phyloP scores from a whole-genome alignment of 2,329 filamentous ascomycete species.

The Pleoardoris graminearum region DNA sequence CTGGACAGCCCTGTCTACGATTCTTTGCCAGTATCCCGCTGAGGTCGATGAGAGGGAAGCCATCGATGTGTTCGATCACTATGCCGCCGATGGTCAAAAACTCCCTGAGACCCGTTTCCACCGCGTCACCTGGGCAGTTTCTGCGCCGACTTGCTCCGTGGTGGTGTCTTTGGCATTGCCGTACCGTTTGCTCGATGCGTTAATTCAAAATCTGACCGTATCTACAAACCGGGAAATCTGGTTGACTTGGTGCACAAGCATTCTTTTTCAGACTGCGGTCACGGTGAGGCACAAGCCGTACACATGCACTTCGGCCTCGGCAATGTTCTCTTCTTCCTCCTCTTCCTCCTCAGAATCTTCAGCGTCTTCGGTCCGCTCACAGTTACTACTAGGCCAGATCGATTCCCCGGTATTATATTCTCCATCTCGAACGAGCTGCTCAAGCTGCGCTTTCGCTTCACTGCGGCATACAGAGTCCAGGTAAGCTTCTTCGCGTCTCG shows the following conservation, averaged over 20 bases:
- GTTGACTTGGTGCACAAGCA: neutral
- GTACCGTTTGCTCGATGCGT: neutral
- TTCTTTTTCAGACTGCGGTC: neutral
- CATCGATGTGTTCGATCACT: neutral
- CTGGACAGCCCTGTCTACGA: slow-evolving; percentile 8
- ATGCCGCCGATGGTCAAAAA: neutral
- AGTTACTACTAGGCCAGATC: neutral
- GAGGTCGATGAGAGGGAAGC: neutral
- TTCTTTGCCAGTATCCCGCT: neutral
- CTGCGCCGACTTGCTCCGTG: neutral
- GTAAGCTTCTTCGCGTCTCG: neutral
- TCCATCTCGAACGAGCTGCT: neutral
- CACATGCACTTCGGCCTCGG: neutral
- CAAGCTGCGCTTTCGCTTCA: neutral
- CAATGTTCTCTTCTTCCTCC: neutral
- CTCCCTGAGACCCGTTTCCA: neutral
- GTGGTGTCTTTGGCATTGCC: neutral
- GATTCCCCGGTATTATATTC: neutral
- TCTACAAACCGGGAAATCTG: neutral
- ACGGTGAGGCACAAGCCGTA: too few species aligned
- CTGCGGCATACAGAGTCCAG: neutral
- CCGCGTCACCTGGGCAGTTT: too few species aligned
- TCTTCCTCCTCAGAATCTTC: neutral
- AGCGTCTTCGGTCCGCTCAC: neutral
- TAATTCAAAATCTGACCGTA: neutral